Evolutionary conservation across 805 yeast genomes (phyloP).

Genomic region (Kuraishia hungarica): DNA sequence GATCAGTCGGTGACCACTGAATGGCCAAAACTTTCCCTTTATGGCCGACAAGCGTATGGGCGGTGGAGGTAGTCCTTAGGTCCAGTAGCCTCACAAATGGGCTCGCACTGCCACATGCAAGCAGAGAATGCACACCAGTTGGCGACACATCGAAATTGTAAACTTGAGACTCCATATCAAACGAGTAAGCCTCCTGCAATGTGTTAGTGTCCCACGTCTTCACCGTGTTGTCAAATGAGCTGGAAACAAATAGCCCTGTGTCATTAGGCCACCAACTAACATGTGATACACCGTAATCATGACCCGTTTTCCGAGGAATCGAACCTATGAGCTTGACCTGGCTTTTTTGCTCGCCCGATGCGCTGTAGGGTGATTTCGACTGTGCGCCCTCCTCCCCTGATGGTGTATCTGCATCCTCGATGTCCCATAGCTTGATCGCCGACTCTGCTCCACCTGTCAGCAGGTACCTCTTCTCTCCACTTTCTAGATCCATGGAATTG

Average conservation of each 20-base stretch:
- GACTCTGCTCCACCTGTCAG: slow-evolving; percentile 73
- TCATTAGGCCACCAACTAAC: slow-evolving; percentile 87
- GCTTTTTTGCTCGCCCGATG: slow-evolving; percentile 9
- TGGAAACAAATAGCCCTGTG: slow-evolving; percentile 75
- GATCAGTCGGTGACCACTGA: slow-evolving; percentile 66
- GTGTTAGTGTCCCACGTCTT: slow-evolving; percentile 75
- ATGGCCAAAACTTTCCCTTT: slow-evolving; percentile 47
- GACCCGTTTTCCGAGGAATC: slow-evolving; percentile 32
- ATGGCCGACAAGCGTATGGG: slow-evolving; percentile 64
- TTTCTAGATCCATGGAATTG: slow-evolving; percentile 53
- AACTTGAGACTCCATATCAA: slow-evolving; percentile 53
- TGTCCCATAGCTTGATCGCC: slow-evolving; percentile 59
- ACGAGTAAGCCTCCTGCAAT: slow-evolving; percentile 57
- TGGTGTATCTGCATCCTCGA: slow-evolving; percentile 16
- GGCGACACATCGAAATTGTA: slow-evolving; percentile 59
- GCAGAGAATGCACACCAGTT: slow-evolving; percentile 36
- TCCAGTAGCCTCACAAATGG: slow-evolving; percentile 65
- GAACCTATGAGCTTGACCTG: slow-evolving; percentile 5
- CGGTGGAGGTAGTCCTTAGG: slow-evolving; percentile 60
- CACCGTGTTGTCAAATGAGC: slow-evolving; percentile 71
- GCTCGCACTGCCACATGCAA: slow-evolving; percentile 67
- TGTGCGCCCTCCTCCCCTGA: slow-evolving; percentile 21
- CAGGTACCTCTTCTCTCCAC: slow-evolving; percentile 32
- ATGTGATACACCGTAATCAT: slow-evolving; percentile 64
- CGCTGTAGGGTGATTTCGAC: slow-evolving; percentile 19